These are phyloP conservation scores for Macrocybe gigantea DNA, from an alignment of 768 basidiomycete species.

Conservation along the genomic window DNA sequence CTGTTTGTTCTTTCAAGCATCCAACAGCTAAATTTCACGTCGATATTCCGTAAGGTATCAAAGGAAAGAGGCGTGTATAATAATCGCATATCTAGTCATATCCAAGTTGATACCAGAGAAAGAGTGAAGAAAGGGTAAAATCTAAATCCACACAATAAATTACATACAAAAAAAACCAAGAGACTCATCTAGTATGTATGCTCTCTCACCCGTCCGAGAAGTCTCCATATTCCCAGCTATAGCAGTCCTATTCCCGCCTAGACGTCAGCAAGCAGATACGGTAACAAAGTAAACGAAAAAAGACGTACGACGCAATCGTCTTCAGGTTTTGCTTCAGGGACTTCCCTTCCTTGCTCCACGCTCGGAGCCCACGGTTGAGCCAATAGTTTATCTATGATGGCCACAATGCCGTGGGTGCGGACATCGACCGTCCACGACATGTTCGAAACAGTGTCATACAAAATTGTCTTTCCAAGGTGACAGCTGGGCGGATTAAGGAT, in stretches of 20 bases:
- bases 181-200: background rate
- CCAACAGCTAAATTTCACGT: too few relatives aligned
- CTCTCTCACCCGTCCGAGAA: conserved; percentile 5
- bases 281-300: background rate
- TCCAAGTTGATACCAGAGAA: too few relatives aligned
- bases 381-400: conserved; percentile 68
- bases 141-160: too few relatives aligned
- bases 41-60: too few relatives aligned
- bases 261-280: background rate
- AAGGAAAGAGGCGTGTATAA: too few relatives aligned
- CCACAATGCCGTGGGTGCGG: conserved; percentile 71
- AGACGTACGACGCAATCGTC: conserved; percentile 65
- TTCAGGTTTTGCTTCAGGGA: conserved; percentile 46
- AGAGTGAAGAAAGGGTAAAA: too few relatives aligned
- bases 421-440: conserved; percentile 80
- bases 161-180: too few relatives aligned
- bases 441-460: conserved; percentile 87
- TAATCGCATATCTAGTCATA: too few relatives aligned
- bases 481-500: conserved; percentile 39
- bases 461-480: conserved; percentile 75
- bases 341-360: conserved; percentile 51
- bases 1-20: too few relatives aligned
- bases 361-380: conserved; percentile 62
- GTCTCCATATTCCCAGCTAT: conserved; percentile 61
- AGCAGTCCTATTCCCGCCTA: conserved; percentile 42